Evolutionary conservation across 352 stramenopile genomes (phyloP), one percentile per base, ranked within the genome.

Genomic region (Phytopythium sindhum): DNA sequence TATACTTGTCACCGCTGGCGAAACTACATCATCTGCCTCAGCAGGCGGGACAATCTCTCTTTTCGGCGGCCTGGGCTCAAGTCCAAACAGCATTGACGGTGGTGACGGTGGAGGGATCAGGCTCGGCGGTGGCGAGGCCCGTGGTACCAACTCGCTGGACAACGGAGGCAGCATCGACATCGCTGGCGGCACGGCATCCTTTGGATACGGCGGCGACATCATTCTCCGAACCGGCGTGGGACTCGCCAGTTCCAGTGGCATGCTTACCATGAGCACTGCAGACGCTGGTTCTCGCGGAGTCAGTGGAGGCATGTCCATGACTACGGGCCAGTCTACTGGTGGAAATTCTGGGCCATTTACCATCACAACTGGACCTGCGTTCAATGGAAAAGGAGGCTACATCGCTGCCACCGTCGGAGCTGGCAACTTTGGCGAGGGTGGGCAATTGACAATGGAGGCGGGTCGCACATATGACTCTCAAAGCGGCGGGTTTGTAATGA

Each of bases 51-150:
- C 77, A 35, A 76, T 87, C 9, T 61, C 44, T 10, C 23, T 91
- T 47, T 68, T 55, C 65, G 83, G 71, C 65, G 83, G 83, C n/a
- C 61, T 75, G 15, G 79, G 78, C 4, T 89, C 88, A 24, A 88
- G 74, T 54, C 80, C 86, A 47, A 85, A 98, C 69, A 74, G 80
- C 9, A 86, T 72, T 28, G 95, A 98, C 67, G 95, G 94, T 61
- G 95, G 95, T 56, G 88, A 97, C 63, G 95, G 95, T 24, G 93
- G 93, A 31, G 74, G 83, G 54, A 68, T 98, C 29, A 68, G 77
- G 26, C 77, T 98, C 35, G 70, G 68, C 23, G 93, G 93, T 54
- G 95, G 95, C 26, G 81, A 96, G 72, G 91, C 85, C 31, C 87
- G 91, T 68, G 95, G 95, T 45, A 85, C 84, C 60, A 92, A 92